Base-by-base conservation (phyloP, 768 basidiomycete species). In the Kondoa malvinella region DNA sequence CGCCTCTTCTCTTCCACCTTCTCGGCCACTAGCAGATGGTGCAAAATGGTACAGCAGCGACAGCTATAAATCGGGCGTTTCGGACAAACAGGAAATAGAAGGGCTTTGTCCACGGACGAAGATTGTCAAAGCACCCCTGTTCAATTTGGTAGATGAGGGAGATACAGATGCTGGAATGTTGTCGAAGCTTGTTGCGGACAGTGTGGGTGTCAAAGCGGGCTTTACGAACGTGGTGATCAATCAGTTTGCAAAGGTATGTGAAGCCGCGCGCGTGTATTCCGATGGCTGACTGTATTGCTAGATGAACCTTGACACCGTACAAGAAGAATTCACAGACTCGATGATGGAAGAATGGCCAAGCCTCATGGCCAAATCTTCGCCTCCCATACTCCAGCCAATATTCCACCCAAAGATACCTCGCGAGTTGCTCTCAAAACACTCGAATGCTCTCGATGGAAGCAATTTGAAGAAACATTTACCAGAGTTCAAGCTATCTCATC, bases 241-340 rank as follows among this genome's bases (percentile, higher is more conserved):
- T 25, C 34, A 65, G 26, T 57, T 65, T 17, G 64, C 64, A 2
- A 65, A 64, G 30, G 63, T 64, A 32, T 25, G 63, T 64, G n/a
- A n/a, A n/a, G n/a, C n/a, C n/a, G n/a, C n/a, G n/a, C n/a, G n/a
- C n/a, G n/a, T n/a, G n/a, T n/a, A n/a, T n/a, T n/a, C n/a, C n/a
- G n/a, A n/a, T n/a, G n/a, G n/a, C n/a, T n/a, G n/a, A n/a, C n/a
- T n/a, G n/a, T n/a, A n/a, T n/a, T n/a, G n/a, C n/a, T n/a, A n/a
- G 64, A 26, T 65, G 50, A 65, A 65, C 40, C 33, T 50, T 16
- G 34, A 59, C 15, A 30, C 34, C 16, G 64, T 65, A 33, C 33
- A 40, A 17, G 33, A 65, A 50, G 64, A 65, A 50, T 26, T 33
- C 21, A 65, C 32, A 16, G 64, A 65, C 15, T 8, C 4, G 15